Percentiles rank a stretch among this genome's conserved stretches.
phyloP scores from a whole-genome alignment of 23 red algal species.

The Pyropia yezoensis region DNA sequence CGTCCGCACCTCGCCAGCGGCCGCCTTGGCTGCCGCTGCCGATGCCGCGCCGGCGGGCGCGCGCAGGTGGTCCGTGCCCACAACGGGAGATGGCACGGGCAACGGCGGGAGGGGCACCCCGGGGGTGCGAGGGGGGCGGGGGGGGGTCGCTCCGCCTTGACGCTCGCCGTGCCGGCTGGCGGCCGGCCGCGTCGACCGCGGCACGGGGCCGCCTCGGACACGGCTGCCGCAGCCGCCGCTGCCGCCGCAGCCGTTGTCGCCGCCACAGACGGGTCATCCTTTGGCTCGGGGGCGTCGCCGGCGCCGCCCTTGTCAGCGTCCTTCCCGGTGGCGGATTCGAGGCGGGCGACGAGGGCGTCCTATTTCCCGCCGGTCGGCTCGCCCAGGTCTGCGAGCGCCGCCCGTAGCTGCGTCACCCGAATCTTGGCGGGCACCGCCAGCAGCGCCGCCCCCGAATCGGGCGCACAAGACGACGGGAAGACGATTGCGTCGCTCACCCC shows the following conservation, averaged over 20 bases:
- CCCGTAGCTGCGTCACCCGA: neutral
- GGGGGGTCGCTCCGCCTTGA: neutral
- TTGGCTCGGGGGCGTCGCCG: too few species aligned
- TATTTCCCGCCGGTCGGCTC: neutral
- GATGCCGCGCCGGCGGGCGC: neutral
- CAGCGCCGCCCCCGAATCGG: constrained; percentile 1
- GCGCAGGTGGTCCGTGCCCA: neutral
- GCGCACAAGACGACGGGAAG: constrained; percentile 6
- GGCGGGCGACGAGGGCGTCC: constrained; percentile 6
- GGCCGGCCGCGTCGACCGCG: neutral
- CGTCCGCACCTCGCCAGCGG: neutral
- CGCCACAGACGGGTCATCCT: neutral
- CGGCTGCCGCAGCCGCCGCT: neutral
- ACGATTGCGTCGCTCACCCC: neutral
- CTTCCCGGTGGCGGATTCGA: neutral
- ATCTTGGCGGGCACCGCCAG: neutral
- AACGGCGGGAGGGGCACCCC: too few species aligned
- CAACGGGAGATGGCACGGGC: too few species aligned
- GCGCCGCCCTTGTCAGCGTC: neutral
- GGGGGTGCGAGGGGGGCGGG: neutral
- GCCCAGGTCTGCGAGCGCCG: neutral
- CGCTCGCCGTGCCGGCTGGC: neutral
- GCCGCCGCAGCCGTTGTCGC: neutral
- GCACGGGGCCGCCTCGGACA: neutral
- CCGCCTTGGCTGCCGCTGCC: constrained; percentile 7